Evolutionary conservation across 805 yeast species (phyloP), one percentile per base, ranked within the genome.

Genomic region (Groenewaldozyma salmanticensis): DNA sequence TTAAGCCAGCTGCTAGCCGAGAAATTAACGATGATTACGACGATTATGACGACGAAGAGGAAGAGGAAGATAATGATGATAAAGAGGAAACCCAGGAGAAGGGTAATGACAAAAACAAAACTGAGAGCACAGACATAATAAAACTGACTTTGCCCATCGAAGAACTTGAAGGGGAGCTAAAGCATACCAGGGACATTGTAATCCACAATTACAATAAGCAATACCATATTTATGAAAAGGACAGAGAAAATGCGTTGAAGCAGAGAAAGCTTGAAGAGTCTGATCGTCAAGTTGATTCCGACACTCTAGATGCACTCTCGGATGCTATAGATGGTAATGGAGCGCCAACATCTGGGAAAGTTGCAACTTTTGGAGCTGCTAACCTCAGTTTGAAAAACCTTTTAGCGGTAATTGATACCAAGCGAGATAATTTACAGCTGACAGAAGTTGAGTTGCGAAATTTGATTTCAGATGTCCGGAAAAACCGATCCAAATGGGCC

Each of bases 401-500:
- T 37, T 65, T 92, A 22, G 74, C 76, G 5, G 74, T 81, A 1
- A 86, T 92, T 41, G 95, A 86, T 48, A 75, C 73, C 20, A 77
- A 81, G 44, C 74, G 95, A 52, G 84, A 85, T n/a, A 74, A 75
- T 45, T 65, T 90, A 42, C 53, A 58, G 2, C 66, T 92, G 24
- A 77, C 85, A 7, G 97, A 90, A 54, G 67, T 74, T 42, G 97
- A 92, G 57, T 72, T 92, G 42, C 75, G 90, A 45, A 81, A 81
- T 45, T 67, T 92, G 47, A 80, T 92, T 40, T 74, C 84, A 72
- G 98, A 92, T 56, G 97, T 92, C 6, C 71, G 96, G 38, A 92
- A 88, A 53, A 90, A 88, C 56, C 68, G 97, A 44, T 94, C 97
- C 0, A 92, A 92, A 62, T 92, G 98, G 99, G 94, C 96, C 5